Base-by-base conservation (phyloP, 2,329 filamentous ascomycete species). In the Fusarium sp. region DNA sequence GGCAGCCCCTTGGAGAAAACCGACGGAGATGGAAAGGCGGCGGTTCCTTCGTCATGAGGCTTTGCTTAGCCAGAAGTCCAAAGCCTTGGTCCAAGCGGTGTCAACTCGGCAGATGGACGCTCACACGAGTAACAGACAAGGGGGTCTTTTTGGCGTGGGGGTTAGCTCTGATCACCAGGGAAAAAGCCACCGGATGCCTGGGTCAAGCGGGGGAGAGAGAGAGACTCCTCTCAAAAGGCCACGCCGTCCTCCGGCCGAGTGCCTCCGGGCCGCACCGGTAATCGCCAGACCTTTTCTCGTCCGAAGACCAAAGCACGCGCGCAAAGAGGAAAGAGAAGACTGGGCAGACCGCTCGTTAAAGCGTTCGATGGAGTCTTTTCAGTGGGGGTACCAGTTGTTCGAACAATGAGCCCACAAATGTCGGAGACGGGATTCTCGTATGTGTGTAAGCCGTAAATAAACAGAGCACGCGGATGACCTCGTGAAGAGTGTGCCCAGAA, bases 171-270 rank as follows among this genome's bases (percentile, higher is more conserved):
- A 62, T 62, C 50, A 53, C 44, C 50, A 36, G 18, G 20, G 20
- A 61, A 56, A 27, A 61, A 56, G 56, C 56, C 61, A 64, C 38
- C 65, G 42, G 59, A 64, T 68, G 38, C 61, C 55, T 59, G 58
- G 66, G 51, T 65, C n/a, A 58, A 61, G 50, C 23, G 59, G 49
- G 55, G 64, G 40, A 58, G 42, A 44, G 1, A 14, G 10, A 16
- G 11, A 66, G 53, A 27, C 25, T 25, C 23, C 27, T 29, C 27
- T 40, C 36, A 40, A 40, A 60, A 61, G 34, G 33, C 49, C 58
- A 46, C 49, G 64, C 66, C 58, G 59, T 65, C 64, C 69, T 61
- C 71, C 71, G 71, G 71, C 71, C 71, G 71, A 73, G 71, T 71
- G 65, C 61, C 59, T 68, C 71, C 69, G 71, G 71, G 10, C 69